These are phyloP conservation scores for Aeschynomene evenia DNA, from an alignment of 306 rosid species.

Conservation along the genomic window DNA sequence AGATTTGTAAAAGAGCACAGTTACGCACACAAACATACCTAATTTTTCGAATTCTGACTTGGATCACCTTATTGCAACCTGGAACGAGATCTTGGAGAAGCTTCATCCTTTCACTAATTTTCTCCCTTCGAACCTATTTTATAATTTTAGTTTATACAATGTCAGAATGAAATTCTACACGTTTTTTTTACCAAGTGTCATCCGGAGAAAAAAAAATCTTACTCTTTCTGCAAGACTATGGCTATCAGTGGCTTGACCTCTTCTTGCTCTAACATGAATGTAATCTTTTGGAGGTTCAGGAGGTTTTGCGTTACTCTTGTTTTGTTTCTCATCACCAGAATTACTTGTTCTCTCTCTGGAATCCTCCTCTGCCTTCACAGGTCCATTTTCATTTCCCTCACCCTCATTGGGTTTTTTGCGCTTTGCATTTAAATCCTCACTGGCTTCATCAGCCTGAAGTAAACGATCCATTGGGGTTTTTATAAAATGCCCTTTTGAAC, in stretches of 20 bases:
- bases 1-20: slow-evolving; percentile 18
- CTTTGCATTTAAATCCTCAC: slow-evolving; percentile 55
- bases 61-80: slow-evolving; percentile 83
- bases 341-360: slow-evolving; percentile 34
- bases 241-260: slow-evolving; percentile 99
- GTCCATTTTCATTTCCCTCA: slow-evolving; percentile 43
- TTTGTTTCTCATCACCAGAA: slow-evolving; percentile 53
- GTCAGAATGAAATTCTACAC: slow-evolving; percentile 17
- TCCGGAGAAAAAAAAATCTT: slow-evolving; percentile 14
- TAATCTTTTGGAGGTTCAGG: slow-evolving; percentile 85
- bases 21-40: not conserved
- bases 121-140: slow-evolving; percentile 85
- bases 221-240: slow-evolving; percentile 99
- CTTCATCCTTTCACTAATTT: slow-evolving; percentile 96
- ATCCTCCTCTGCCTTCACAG: slow-evolving; percentile 58
- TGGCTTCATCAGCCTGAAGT: slow-evolving; percentile 37
- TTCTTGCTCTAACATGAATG: slow-evolving; percentile 97
- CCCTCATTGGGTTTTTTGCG: slow-evolving; percentile 47
- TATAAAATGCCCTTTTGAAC: not conserved
- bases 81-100: slow-evolving; percentile 98
- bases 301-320: slow-evolving; percentile 56
- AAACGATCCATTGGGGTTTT: slow-evolving; percentile 6
- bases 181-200: not conserved
- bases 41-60: not conserved
- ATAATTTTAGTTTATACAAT: slow-evolving; percentile 7